Conservation (phyloP, 1,139 yeast genomes). For the Suhomyces ambrosiae region DNA sequence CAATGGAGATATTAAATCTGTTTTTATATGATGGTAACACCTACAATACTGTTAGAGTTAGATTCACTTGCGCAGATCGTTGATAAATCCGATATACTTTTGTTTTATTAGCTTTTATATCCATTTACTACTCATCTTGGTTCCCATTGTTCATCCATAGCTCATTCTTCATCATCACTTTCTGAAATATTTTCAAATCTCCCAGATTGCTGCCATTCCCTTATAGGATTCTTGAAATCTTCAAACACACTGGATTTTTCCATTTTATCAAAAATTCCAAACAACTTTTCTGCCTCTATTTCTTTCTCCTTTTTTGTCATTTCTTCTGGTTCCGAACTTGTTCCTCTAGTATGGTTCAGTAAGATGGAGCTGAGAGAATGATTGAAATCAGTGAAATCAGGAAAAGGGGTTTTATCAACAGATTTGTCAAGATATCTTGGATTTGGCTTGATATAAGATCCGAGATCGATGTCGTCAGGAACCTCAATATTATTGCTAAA, state of each 20-base stretch:
- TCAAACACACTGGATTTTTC: slow-evolving; percentile 50
- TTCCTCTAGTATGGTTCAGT: slow-evolving; percentile 10
- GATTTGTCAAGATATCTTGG: slow-evolving; percentile 9
- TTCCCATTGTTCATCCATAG: neutral
- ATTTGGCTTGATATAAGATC: slow-evolving; percentile 18
- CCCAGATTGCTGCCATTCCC: slow-evolving; percentile 39
- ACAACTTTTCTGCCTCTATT: slow-evolving; percentile 53
- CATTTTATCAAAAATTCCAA: slow-evolving; percentile 50
- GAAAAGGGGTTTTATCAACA: slow-evolving; percentile 5
- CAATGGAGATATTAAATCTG: no score
- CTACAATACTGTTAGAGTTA: no score
- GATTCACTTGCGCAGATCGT: no score
- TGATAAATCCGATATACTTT: no score
- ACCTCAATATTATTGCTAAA: slow-evolving; percentile 18
- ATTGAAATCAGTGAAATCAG: slow-evolving; percentile 11
- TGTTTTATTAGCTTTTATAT: no score
- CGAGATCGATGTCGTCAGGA: slow-evolving; percentile 22
- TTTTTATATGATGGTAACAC: no score
- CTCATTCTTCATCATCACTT: slow-evolving; percentile 5
- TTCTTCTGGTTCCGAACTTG: slow-evolving; percentile 13
- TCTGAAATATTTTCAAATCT: slow-evolving; percentile 27
- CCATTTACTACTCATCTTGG: no score
- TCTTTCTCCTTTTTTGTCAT: slow-evolving; percentile 57
- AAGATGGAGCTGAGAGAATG: slow-evolving; percentile 14
- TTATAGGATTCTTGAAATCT: slow-evolving; percentile 43